phyloP scores from a whole-genome alignment of 2,329 filamentous ascomycete genomes.

The Colletotrichum magnum region DNA sequence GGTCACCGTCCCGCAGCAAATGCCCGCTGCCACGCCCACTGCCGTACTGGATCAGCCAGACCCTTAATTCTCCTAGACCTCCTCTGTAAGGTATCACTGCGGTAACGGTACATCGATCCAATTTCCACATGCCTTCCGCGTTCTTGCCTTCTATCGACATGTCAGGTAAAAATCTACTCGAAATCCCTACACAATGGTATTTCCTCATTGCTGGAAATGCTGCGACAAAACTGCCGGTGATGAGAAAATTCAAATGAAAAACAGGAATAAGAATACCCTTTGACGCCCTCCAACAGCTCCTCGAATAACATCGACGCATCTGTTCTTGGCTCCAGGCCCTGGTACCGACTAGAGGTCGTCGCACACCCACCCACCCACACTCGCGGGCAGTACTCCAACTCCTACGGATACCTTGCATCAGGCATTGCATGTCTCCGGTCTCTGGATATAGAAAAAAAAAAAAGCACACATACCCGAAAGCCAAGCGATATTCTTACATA shows the following conservation, averaged over 20 bases:
- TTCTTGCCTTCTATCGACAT: background rate
- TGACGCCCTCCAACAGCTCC: conserved; percentile 14
- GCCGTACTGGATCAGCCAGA: background rate
- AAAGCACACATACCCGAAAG: too few relatives aligned
- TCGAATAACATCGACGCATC: conserved; percentile 29
- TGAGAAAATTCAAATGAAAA: conserved; percentile 8
- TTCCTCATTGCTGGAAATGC: background rate
- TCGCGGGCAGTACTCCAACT: too few relatives aligned
- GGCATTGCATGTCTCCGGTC: too few relatives aligned
- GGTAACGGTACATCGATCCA: background rate
- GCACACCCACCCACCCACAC: too few relatives aligned
- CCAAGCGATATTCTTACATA: too few relatives aligned
- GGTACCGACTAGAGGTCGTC: too few relatives aligned
- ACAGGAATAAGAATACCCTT: conserved; percentile 11
- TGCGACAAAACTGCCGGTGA: background rate
- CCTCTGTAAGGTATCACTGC: background rate
- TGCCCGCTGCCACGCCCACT: background rate
- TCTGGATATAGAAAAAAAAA: too few relatives aligned
- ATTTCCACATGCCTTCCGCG: conserved; percentile 6
- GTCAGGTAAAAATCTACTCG: too few relatives aligned
- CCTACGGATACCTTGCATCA: too few relatives aligned
- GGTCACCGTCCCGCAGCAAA: conserved; percentile 5
- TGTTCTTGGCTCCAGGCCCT: conserved; percentile 15
- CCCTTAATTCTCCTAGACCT: conserved; percentile 20
- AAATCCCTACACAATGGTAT: too few relatives aligned